These are phyloP conservation scores for Phytophthora ohioensis DNA, from an alignment of 352 stramenopile species.

Conservation along the genomic window DNA sequence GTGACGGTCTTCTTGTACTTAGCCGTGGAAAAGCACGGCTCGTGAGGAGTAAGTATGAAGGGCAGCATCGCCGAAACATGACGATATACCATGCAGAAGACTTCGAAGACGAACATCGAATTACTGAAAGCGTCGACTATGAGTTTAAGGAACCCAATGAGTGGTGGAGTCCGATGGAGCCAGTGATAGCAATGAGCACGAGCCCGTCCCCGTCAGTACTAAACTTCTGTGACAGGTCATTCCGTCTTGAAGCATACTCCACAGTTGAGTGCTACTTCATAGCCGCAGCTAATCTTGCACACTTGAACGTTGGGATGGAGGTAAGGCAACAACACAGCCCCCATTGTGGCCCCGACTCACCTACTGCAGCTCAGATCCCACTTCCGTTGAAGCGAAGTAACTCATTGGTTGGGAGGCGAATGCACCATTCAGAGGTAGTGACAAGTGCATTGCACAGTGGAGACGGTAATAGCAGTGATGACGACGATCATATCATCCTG, in stretches of 20 bases:
- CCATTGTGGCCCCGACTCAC: background rate
- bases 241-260: slow-evolving; percentile 46
- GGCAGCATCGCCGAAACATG: slow-evolving; percentile 1
- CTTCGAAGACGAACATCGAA: slow-evolving; percentile 11
- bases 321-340: slow-evolving; percentile 2
- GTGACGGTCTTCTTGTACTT: slow-evolving; percentile 45
- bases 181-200: slow-evolving; percentile 38
- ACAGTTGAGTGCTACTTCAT: slow-evolving; percentile 71
- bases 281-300: slow-evolving; percentile 42
- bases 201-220: slow-evolving; percentile 24
- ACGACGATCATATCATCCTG: slow-evolving; percentile 19
- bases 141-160: slow-evolving; percentile 16
- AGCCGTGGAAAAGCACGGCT: slow-evolving; percentile 40
- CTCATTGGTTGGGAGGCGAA: slow-evolving; percentile 26
- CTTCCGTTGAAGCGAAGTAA: slow-evolving; percentile 33
- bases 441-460: slow-evolving; percentile 36
- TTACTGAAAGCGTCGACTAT: slow-evolving; percentile 7
- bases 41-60: slow-evolving; percentile 23
- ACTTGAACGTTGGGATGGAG: slow-evolving; percentile 14
- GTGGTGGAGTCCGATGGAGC: slow-evolving; percentile 46
- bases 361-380: background rate
- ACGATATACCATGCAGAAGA: slow-evolving; percentile 5
- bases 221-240: slow-evolving; percentile 21
- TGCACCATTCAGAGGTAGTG: slow-evolving; percentile 48
- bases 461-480: slow-evolving; percentile 15